Evolutionary conservation across 2,329 filamentous ascomycete species (phyloP), one percentile per base, ranked within the genome.

Genomic region (Botryotinia convoluta): DNA sequence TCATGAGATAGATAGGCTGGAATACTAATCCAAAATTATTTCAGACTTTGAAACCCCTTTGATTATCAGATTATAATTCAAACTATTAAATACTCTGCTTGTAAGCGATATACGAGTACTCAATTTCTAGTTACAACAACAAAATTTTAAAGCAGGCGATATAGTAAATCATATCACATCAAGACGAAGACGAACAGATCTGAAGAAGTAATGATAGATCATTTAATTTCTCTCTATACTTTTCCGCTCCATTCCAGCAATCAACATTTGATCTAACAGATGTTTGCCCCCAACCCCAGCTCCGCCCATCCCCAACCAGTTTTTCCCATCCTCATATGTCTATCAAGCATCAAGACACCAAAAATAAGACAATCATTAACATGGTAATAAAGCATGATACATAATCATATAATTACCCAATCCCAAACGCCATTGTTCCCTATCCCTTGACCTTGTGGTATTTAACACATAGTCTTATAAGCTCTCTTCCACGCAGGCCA

Each of bases 401-500:
- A 29, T 39, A 35, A 57, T 32, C 64, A 68, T 68, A 42, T 42
- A 29, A 69, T 44, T 35, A 42, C 59, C 9, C 37, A 42, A 16
- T 32, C 51, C 68, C 12, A 35, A 61, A 69, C 48, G 54, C 48
- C 68, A 5, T n/a, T 37, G n/a, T 69, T 32, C 37, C 37, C 16
- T 18, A 22, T 60, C 42, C 68, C n/a, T 20, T 59, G 26, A 32
- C 37, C 35, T 16, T 57, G n/a, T n/a, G 26, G 26, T 16, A 35
- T 32, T 39, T 70, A 73, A 44, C 71, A 73, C n/a, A 73, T 4
- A 7, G 57, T 62, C 71, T 62, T 73, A 20, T 70, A 73, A 39
- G 69, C n/a, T 37, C 74, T 76, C 76, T 80, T 80, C 77, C 78
- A 80, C 32, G 45, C 71, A 16, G 79, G 78, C 74, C 75, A 64